Percentiles rank a stretch among this genome's conserved stretches.
These are phyloP conservation scores for Prunus armeniaca DNA, from an alignment of 306 rosid genomes.

Conservation along the genomic window DNA sequence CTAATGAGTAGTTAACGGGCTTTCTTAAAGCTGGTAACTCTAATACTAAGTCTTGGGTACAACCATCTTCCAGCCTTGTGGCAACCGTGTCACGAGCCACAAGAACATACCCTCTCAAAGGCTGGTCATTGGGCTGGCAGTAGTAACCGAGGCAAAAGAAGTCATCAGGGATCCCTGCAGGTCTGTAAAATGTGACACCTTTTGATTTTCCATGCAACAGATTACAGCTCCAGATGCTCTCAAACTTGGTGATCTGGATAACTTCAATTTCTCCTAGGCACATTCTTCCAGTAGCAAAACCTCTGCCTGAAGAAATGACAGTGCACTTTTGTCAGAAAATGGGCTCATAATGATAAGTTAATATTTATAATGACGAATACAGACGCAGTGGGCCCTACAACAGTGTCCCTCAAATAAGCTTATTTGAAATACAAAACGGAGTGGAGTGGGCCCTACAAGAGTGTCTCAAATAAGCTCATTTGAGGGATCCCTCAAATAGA, in stretches of 20 bases:
- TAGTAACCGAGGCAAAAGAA: constrained; percentile 83
- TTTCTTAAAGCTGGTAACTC: constrained; percentile 52
- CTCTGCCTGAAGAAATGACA: constrained; percentile 51
- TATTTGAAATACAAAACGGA: too few relatives aligned
- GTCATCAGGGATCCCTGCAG: constrained; percentile 62
- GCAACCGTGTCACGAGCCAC: constrained; percentile 53
- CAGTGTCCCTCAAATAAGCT: too few relatives aligned
- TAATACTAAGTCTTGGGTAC: not conserved
- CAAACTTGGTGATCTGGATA: constrained; percentile 41
- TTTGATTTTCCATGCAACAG: constrained; percentile 38
- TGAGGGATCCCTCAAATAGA: too few relatives aligned
- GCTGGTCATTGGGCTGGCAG: constrained; percentile 60
- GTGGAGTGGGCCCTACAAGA: too few relatives aligned
- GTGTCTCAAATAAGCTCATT: too few relatives aligned
- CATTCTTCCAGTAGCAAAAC: constrained; percentile 70
- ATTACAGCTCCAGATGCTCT: constrained; percentile 60
- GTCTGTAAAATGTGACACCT: constrained; percentile 72
- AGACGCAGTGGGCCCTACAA: too few relatives aligned
- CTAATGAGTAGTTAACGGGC: constrained; percentile 58
- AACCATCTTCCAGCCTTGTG: constrained; percentile 23
- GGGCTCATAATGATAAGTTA: not conserved
- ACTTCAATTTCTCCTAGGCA: constrained; percentile 78
- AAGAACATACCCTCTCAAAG: constrained; percentile 67
- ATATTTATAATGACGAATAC: too few relatives aligned
- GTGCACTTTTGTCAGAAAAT: constrained; percentile 21